Percentiles rank a stretch among this genome's conserved stretches.
Evolutionary conservation across 2,329 filamentous ascomycete genomes (phyloP).

Genomic region (Beauveria brongniartii): DNA sequence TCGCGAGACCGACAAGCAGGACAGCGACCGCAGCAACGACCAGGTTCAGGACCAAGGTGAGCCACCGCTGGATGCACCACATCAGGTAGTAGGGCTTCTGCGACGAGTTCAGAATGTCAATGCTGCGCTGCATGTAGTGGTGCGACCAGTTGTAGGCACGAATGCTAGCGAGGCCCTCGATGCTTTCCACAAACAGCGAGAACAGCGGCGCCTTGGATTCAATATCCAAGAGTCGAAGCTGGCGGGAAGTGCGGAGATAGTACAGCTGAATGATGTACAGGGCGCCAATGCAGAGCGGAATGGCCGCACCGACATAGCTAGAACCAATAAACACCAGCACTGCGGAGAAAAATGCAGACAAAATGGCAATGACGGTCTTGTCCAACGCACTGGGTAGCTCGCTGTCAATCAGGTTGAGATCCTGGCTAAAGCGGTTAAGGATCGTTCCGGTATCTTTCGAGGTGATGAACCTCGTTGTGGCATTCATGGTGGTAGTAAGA

Average conservation of each 20-base stretch:
- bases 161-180: constrained; percentile 21
- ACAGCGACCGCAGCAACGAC: constrained; percentile 36
- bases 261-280: constrained; percentile 21
- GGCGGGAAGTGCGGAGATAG: constrained; percentile 25
- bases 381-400: constrained; percentile 26
- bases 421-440: constrained; percentile 32
- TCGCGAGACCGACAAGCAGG: constrained; percentile 36
- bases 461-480: constrained; percentile 28
- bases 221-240: constrained; percentile 23
- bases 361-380: constrained; percentile 18
- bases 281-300: constrained; percentile 30
- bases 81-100: constrained; percentile 32
- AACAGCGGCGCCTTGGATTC: constrained; percentile 24
- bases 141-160: constrained; percentile 26
- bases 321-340: constrained; percentile 38
- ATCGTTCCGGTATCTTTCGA: constrained; percentile 27
- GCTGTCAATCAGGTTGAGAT: constrained; percentile 30
- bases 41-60: constrained; percentile 39
- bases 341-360: constrained; percentile 20
- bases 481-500: constrained; percentile 24
- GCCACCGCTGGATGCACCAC: constrained; percentile 41
- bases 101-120: constrained; percentile 24
- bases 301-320: constrained; percentile 34
- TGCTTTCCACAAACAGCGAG: constrained; percentile 21
- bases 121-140: constrained; percentile 16